Evolutionary conservation across 208 protist genomes (phyloP), one percentile per base, ranked within the genome.

Genomic region (Acanthamoeba sp.): DNA sequence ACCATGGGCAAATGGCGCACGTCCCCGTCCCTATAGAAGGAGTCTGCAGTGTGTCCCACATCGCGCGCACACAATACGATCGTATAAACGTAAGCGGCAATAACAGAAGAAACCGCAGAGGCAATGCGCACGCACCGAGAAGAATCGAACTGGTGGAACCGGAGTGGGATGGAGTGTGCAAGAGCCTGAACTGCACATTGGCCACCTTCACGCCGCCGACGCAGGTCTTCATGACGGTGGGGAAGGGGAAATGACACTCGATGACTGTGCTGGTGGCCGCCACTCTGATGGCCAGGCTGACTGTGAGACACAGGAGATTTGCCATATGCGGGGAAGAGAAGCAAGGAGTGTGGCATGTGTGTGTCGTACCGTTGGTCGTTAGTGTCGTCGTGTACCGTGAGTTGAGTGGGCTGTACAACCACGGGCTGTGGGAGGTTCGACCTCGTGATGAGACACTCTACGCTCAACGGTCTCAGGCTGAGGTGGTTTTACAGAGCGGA

Each of bases 151-250:
- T 3, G 14, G 14, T 48, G 1, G 85, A n/a, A n/a, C n/a, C n/a
- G n/a, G 36, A 45, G 85, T 3, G n/a, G 38, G 20, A 20, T n/a
- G 52, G 85, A 27, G 40, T 52, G 40, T 66, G 59, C 40, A 73
- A 69, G 22, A 91, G 59, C 34, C 62, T 1, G 85, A 91, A 91
- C 55, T 91, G 85, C 20, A 91, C 59, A 16, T 91, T 66, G 32
- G 85, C 85, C 52, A 91, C 62, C 85, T 91, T 91, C 34, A 91
- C 62, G 14, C 85, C 85, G 32, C 85, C 85, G 29, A 91, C n/a
- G 85, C 40, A 59, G 5, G 78, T 91, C 34, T 91, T 91, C 62
- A 91, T 91, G 85, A 73, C 36, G 18, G 62, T 91, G 7, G 85
- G 62, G 85, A 91, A 91, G 18, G 52, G 85, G 40, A 91, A 91